Evolutionary conservation across 2,329 filamentous ascomycete species (phyloP).

Genomic region (Cytospora paraplurivora): DNA sequence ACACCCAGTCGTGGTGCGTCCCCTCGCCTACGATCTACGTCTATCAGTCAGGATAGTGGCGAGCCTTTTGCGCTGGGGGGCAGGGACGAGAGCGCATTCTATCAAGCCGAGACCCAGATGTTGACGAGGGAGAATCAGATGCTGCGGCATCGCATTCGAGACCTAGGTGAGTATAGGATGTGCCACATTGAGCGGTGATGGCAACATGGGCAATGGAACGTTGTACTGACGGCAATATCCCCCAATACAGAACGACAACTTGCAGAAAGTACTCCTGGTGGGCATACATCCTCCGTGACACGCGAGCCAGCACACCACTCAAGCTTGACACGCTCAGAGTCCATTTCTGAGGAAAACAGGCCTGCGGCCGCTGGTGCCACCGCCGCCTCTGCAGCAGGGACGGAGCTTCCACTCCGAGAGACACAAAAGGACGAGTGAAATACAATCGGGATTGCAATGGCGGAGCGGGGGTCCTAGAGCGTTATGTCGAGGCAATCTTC

Average conservation of each 20-base stretch:
- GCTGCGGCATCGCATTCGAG: constrained; percentile 72
- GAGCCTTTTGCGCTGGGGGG: constrained; percentile 63
- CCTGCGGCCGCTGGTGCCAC: not conserved
- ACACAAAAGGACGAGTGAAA: constrained; percentile 24
- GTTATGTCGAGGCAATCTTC: constrained; percentile 1
- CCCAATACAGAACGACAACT: constrained; percentile 52
- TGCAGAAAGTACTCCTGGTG: constrained; percentile 43
- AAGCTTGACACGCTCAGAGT: constrained; percentile 50
- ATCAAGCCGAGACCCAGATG: constrained; percentile 80
- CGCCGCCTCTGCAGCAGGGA: not conserved
- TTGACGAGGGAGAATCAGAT: constrained; percentile 80
- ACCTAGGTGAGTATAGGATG: constrained; percentile 58
- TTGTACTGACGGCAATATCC: constrained; percentile 28
- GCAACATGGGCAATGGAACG: not conserved
- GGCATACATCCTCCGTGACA: constrained; percentile 38
- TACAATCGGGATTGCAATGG: not conserved
- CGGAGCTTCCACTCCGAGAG: constrained; percentile 14
- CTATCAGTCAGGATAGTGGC: constrained; percentile 59
- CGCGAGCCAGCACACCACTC: constrained; percentile 54
- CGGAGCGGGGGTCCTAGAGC: not conserved
- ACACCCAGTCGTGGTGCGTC: constrained; percentile 61
- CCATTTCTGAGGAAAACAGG: constrained; percentile 43
- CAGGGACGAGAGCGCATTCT: constrained; percentile 75
- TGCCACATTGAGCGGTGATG: not conserved
- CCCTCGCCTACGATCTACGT: constrained; percentile 58